Evolutionary conservation across 1,284 basidiomycete genomes (phyloP), one percentile per base, ranked within the genome.

Genomic region (Puccinia hordei): DNA sequence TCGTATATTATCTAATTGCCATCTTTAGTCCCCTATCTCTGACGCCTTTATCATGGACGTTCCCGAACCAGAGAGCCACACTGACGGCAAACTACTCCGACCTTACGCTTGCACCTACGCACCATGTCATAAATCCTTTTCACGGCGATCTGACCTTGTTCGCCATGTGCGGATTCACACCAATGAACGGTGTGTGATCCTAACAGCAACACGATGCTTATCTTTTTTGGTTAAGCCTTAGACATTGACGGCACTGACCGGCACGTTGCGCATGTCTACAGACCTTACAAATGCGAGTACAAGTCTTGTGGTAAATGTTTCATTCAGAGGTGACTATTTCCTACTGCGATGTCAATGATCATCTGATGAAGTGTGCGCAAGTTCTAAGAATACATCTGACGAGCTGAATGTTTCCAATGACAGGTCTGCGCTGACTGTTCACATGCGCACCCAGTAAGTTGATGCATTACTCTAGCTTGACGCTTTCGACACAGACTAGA

Each of bases 131-230:
- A 88, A 88, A 82, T 85, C 87, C 10, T 88, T 88, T 81, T 86
- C 87, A 0, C 84, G 88, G 33, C 87, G 87, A 80, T 87, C 86
- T 59, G 88, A 88, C 81, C 85, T 88, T 46, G 84, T 87, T 8
- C 84, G 88, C 46, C 87, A 88, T 82, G 85, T 86, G 51, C 83
- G 87, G 10, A 88, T 88, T 69, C 87, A 88, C 73, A 84, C 82
- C 17, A 85, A 85, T 78, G 85, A 86, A 71, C 77, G 83, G 83
- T 84, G 73, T 59, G 80, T 81, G 49, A 55, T 68, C 49, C 35
- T 38, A 46, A 24, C n/a, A 44, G 19, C 24, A 51, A 22, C 44
- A 24, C 38, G 17, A 41, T 63, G 17, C 19, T 63, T 22, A 38
- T 59, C 55, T 78, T 55, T 38, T 27, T 65, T 24, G 19, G 19